A percentile compares a stretch with the other conserved stretches of the same genome.
These are phyloP conservation scores for Nannochloris sp. DNA, from an alignment of 139 green algal genomes.

Conservation along the genomic window DNA sequence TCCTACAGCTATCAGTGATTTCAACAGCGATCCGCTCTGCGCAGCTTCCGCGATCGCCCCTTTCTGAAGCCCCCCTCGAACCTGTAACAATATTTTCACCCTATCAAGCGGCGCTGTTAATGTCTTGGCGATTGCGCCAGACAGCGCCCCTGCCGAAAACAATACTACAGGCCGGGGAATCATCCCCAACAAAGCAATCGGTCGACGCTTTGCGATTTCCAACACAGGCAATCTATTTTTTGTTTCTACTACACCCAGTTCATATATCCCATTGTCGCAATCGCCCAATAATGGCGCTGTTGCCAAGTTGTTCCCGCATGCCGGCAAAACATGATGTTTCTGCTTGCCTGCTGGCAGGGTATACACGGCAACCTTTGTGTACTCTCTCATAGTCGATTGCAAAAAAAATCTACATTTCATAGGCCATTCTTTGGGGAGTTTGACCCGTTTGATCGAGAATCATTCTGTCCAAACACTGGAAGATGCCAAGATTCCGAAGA, in stretches of 20 bases:
- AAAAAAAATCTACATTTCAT: too few species aligned
- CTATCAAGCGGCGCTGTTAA: conserved; percentile 72
- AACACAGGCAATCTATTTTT: not conserved
- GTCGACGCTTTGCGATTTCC: conserved; percentile 9
- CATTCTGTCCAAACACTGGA: too few species aligned
- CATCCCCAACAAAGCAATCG: conserved; percentile 29
- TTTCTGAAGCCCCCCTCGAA: conserved; percentile 37
- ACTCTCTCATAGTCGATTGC: too few species aligned
- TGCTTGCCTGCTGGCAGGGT: not conserved
- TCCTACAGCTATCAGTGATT: conserved; percentile 59
- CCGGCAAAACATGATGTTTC: not conserved
- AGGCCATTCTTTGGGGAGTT: too few species aligned
- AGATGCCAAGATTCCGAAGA: too few species aligned
- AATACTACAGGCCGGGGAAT: conserved; percentile 47
- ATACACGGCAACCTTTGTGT: not conserved
- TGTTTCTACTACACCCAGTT: conserved; percentile 4
- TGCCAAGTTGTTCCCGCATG: not conserved
- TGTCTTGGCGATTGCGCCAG: conserved; percentile 70
- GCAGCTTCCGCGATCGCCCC: conserved; percentile 46
- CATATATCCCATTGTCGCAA: conserved; percentile 1
- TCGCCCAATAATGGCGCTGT: not conserved
- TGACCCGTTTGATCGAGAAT: too few species aligned
- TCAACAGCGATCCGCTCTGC: conserved; percentile 32
- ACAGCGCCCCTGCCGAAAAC: conserved; percentile 64
- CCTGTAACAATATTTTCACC: conserved; percentile 66